Evolutionary conservation across 257 asterid species (phyloP).

Genomic region (Jasminum sambac): DNA sequence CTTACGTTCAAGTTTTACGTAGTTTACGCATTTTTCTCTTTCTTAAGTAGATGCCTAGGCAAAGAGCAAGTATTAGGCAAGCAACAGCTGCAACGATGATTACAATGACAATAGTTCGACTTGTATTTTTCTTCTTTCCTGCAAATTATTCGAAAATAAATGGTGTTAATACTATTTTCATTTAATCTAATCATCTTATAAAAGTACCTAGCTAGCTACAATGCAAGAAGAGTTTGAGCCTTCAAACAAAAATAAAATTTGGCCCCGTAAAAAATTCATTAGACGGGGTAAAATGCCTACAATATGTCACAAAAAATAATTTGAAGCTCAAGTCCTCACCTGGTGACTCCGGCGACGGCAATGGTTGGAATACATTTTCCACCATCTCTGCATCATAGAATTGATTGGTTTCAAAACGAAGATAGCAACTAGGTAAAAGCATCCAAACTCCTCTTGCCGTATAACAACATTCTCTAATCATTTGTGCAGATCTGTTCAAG

Average conservation of each 20-base stretch:
- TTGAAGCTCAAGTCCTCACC: not conserved
- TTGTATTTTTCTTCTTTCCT: slow-evolving; percentile 1
- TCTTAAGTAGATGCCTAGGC: not conserved
- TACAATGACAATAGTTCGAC: not conserved
- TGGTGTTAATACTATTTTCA: not conserved
- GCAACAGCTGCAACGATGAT: slow-evolving; percentile 6
- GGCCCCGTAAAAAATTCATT: too few species aligned
- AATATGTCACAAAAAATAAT: too few species aligned
- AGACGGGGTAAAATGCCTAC: too few species aligned
- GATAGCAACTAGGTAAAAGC: slow-evolving; percentile 8
- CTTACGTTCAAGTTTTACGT: not conserved
- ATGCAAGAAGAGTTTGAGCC: too few species aligned
- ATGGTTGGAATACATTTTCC: slow-evolving; percentile 9
- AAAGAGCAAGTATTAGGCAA: slow-evolving; percentile 2
- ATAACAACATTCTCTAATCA: not conserved
- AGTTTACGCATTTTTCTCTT: not conserved
- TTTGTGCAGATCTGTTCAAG: not conserved
- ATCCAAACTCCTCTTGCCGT: not conserved
- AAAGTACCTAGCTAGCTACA: too few species aligned
- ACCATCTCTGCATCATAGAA: slow-evolving; percentile 13
- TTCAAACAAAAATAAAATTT: too few species aligned
- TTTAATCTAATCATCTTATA: not conserved
- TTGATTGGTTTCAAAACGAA: slow-evolving; percentile 1
- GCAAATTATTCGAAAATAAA: slow-evolving; percentile 9
- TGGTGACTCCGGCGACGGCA: not conserved